phyloP scores from a whole-genome alignment of 768 basidiomycete genomes.

The Chalciporus piperatus region DNA sequence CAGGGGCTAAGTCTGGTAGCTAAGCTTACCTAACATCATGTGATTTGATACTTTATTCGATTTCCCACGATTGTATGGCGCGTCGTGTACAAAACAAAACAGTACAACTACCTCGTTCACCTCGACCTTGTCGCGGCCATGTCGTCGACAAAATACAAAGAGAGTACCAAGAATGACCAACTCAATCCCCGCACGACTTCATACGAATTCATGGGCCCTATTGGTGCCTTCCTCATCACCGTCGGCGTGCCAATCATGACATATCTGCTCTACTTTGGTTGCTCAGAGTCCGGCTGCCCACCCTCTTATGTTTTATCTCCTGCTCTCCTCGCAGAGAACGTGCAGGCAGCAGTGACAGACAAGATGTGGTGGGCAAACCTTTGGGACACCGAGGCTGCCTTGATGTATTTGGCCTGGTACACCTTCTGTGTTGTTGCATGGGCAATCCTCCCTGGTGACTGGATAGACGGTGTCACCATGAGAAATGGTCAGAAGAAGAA shows the following conservation, averaged over 20 bases:
- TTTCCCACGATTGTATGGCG: too few relatives aligned
- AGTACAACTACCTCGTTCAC: too few relatives aligned
- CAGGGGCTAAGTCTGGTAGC: too few relatives aligned
- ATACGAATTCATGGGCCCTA: slow-evolving; percentile 84
- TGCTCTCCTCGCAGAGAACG: slow-evolving; percentile 30
- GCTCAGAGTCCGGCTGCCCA: slow-evolving; percentile 72
- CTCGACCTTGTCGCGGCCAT: slow-evolving; percentile 10
- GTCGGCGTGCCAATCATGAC: slow-evolving; percentile 66
- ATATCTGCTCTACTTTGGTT: slow-evolving; percentile 76
- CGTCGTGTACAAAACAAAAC: too few relatives aligned
- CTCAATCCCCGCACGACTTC: slow-evolving; percentile 68
- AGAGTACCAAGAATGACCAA: slow-evolving; percentile 27
- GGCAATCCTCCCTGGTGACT: slow-evolving; percentile 73
- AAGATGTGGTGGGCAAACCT: slow-evolving; percentile 66
- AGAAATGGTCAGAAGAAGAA: slow-evolving; percentile 72
- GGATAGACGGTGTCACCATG: slow-evolving; percentile 65
- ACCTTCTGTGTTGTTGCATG: slow-evolving; percentile 81
- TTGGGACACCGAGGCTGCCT: slow-evolving; percentile 78
- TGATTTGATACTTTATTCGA: too few relatives aligned
- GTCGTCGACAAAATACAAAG: too few relatives aligned
- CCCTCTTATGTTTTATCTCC: slow-evolving; percentile 45
- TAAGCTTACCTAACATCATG: too few relatives aligned
- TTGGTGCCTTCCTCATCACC: slow-evolving; percentile 69
- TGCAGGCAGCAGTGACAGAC: slow-evolving; percentile 47
- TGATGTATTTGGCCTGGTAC: slow-evolving; percentile 88